Evolutionary conservation across 129 eudicot genomes (phyloP), one percentile per base, ranked within the genome.

Genomic region (Lactuca sativa): DNA sequence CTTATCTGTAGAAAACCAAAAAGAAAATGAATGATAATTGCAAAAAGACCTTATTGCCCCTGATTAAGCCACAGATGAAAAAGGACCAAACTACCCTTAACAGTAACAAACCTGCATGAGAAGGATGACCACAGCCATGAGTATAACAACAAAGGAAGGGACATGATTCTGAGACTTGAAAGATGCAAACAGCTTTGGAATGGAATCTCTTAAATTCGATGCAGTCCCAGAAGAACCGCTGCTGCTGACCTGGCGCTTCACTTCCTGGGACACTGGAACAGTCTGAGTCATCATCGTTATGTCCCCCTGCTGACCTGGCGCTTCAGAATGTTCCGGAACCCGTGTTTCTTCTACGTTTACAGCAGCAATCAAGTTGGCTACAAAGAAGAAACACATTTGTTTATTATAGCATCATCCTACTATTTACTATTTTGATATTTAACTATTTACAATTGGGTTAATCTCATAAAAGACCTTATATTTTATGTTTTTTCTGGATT

Each of bases 21-120:
- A 67, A 59, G 0, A 43, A 44, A 9, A 70, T 30, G 14, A 36
- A 72, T 72, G 37, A 53, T 31, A 77, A 41, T 12, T 0, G 25
- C 21, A 70, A n/a, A 71, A 63, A 56, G 9, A 64, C 30, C 30
- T 25, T 25, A 25, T 25, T 25, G 30, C 30, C 30, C 30, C 30
- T 25, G 2, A 25, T 25, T 1, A 25, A 25, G 30, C 30, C 30
- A 25, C 30, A 25, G 1, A 25, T 25, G 30, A 25, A 25, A 25
- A 25, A 25, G 30, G 30, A 25, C 30, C 30, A 25, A 25, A 25
- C 30, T 25, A 1, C 30, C 30, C 30, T 25, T 25, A 25, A 25
- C 30, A 25, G 30, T 25, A 25, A 9, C 9, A 47, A 10, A 92
- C 97, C 97, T 92, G 97, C 96, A 88, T 92, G 17, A 92, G 80